A percentile compares a stretch with the other conserved stretches of the same genome.
Conservation (phyloP, 1,284 basidiomycete genomes). For the Coriolopsis trogii region DNA sequence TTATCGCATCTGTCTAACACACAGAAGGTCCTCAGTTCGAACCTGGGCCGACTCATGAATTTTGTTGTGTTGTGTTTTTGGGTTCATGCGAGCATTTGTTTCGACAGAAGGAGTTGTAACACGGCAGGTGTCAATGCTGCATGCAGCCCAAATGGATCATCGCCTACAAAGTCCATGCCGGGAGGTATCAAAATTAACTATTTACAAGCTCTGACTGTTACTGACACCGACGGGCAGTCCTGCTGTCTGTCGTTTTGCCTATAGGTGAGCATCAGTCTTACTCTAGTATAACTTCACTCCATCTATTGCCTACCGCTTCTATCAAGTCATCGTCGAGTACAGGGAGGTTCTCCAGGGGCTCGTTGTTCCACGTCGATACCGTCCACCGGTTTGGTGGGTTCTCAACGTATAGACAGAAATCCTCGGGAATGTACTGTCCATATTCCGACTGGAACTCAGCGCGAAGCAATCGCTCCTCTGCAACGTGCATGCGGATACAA, state of each 20-base stretch:
- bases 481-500: too few species aligned
- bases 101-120: too few species aligned
- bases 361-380: constrained; percentile 56
- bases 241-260: constrained; percentile 17
- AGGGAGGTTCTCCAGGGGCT: constrained; percentile 57
- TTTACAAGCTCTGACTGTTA: constrained; percentile 21
- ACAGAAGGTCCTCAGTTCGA: constrained; percentile 30
- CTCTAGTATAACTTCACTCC: too few species aligned
- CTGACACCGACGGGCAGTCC: constrained; percentile 12
- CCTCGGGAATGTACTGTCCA: constrained; percentile 71
- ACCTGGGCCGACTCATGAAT: constrained; percentile 25
- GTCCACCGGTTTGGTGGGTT: constrained; percentile 74
- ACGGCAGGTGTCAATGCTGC: too few species aligned
- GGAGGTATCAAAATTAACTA: not conserved
- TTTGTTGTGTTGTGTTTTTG: not conserved
- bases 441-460: constrained; percentile 72
- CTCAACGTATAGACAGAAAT: constrained; percentile 73
- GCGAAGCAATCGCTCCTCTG: constrained; percentile 69
- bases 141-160: too few species aligned
- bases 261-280: not conserved
- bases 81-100: not conserved
- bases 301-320: constrained; percentile 41
- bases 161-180: not conserved
- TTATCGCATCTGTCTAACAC: constrained; percentile 78
- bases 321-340: constrained; percentile 62